A percentile compares a stretch with the other conserved stretches of the same genome.
These are phyloP conservation scores for Pseudonectria buxi DNA, from an alignment of 2,329 filamentous ascomycete genomes.

Conservation along the genomic window DNA sequence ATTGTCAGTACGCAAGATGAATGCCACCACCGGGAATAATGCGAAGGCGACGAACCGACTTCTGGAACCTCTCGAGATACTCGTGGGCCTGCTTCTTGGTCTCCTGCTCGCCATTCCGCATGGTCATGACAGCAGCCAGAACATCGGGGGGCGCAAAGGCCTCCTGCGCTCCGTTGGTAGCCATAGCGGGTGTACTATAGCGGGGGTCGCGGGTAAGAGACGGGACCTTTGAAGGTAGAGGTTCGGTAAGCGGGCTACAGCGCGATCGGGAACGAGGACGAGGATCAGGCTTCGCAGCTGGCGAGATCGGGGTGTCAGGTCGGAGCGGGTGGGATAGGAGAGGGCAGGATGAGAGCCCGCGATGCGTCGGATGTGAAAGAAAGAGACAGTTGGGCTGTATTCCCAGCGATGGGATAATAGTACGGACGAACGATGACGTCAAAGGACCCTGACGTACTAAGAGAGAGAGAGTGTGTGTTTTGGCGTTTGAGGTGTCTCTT, in stretches of 20 bases:
- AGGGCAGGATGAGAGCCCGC: slow-evolving; percentile 1
- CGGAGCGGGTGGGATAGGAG: neutral
- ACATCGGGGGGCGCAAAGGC: slow-evolving; percentile 70
- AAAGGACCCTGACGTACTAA: too few species aligned
- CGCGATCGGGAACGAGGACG: slow-evolving; percentile 15
- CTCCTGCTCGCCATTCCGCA: slow-evolving; percentile 77
- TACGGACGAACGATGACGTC: too few species aligned
- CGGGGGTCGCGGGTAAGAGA: slow-evolving; percentile 1
- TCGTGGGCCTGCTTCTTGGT: slow-evolving; percentile 87
- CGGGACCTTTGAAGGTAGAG: slow-evolving; percentile 1
- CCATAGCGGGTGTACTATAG: slow-evolving; percentile 45
- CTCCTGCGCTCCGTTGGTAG: slow-evolving; percentile 57
- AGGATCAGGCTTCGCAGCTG: slow-evolving; percentile 15
- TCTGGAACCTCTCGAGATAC: slow-evolving; percentile 92
- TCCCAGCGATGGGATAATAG: too few species aligned
- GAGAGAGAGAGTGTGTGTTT: slow-evolving; percentile 4
- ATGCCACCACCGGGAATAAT: neutral
- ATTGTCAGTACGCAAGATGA: slow-evolving; percentile 8
- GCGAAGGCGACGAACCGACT: slow-evolving; percentile 67
- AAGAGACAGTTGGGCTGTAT: too few species aligned
- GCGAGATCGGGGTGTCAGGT: neutral
- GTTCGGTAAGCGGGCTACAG: slow-evolving; percentile 12
- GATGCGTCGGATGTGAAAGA: neutral
- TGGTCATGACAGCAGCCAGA: slow-evolving; percentile 80
- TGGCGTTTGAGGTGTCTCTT: slow-evolving; percentile 9